phyloP scores from a whole-genome alignment of 805 yeast species.

The Yamadazyma takamatsuzukensis region DNA sequence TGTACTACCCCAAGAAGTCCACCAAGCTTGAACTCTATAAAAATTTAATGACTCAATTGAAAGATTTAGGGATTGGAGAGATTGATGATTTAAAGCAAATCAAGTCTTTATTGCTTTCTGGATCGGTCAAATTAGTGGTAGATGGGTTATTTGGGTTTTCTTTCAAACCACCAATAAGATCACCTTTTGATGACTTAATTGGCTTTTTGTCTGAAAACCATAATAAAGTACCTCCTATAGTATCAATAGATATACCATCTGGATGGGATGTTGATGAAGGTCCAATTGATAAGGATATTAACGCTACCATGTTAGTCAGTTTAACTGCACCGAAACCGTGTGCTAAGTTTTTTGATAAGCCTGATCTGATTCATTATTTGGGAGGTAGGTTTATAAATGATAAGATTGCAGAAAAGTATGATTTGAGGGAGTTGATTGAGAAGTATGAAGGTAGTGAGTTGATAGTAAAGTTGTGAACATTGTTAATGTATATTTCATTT shows the following conservation, averaged over 20 bases:
- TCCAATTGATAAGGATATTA: slow-evolving; percentile 48
- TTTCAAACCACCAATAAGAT: slow-evolving; percentile 81
- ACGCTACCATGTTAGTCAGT: slow-evolving; percentile 70
- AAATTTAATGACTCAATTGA: slow-evolving; percentile 63
- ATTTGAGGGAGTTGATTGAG: slow-evolving; percentile 47
- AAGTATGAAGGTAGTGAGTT: slow-evolving; percentile 31
- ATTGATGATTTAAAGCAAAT: slow-evolving; percentile 38
- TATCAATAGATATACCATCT: slow-evolving; percentile 88
- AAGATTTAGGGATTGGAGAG: slow-evolving; percentile 58
- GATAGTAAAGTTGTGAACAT: slow-evolving; percentile 27
- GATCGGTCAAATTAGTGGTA: slow-evolving; percentile 41
- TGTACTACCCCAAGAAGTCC: slow-evolving; percentile 72
- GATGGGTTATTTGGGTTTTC: slow-evolving; percentile 94
- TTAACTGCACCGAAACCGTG: slow-evolving; percentile 95
- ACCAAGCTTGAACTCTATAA: slow-evolving; percentile 54
- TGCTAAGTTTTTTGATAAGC: slow-evolving; percentile 42
- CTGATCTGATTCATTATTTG: slow-evolving; percentile 56
- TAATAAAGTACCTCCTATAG: slow-evolving; percentile 55
- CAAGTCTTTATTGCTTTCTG: slow-evolving; percentile 11
- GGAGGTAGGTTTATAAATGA: slow-evolving; percentile 86
- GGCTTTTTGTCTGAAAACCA: slow-evolving; percentile 22
- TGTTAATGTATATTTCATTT: slow-evolving; percentile 7
- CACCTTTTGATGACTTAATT: slow-evolving; percentile 59
- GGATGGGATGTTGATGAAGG: slow-evolving; percentile 97
- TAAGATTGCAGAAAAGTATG: slow-evolving; percentile 68